phyloP scores from a whole-genome alignment of 306 rosid genomes.

The Cyclanthera cordifolia region DNA sequence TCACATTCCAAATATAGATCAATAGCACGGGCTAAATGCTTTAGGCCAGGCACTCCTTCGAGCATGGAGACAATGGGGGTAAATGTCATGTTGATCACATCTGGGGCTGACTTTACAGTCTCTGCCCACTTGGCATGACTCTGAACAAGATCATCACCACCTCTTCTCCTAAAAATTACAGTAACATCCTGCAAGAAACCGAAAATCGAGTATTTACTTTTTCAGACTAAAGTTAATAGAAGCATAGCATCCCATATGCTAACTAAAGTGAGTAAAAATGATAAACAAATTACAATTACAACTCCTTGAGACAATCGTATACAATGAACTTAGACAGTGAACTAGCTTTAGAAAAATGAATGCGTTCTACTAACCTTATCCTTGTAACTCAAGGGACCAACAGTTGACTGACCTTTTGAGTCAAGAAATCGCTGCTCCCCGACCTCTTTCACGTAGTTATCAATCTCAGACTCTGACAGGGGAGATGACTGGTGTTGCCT shows the following conservation, averaged over 20 bases:
- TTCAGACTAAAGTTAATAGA: not conserved
- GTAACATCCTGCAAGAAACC: constrained; percentile 72
- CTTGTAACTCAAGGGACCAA: constrained; percentile 77
- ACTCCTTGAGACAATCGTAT: not conserved
- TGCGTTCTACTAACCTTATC: constrained; percentile 58
- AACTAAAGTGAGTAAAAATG: not conserved
- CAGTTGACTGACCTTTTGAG: constrained; percentile 30
- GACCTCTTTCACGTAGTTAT: constrained; percentile 67
- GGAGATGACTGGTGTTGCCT: constrained; percentile 90
- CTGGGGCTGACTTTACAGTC: constrained; percentile 74
- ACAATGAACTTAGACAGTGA: not conserved
- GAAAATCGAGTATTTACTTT: constrained; percentile 9
- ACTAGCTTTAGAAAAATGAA: not conserved
- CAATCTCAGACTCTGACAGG: constrained; percentile 58
- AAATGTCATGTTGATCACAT: constrained; percentile 90
- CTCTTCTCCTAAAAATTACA: constrained; percentile 93
- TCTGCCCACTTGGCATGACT: constrained; percentile 81
- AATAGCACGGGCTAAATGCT: constrained; percentile 76
- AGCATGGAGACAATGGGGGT: constrained; percentile 84
- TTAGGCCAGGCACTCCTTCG: constrained; percentile 69
- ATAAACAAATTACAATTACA: not conserved
- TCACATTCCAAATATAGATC: constrained; percentile 85
- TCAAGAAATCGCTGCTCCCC: constrained; percentile 72
- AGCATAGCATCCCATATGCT: constrained; percentile 6
- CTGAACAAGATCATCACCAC: constrained; percentile 99